Conservation (phyloP, 2,329 filamentous ascomycete genomes). For the Penicillium sp. region DNA sequence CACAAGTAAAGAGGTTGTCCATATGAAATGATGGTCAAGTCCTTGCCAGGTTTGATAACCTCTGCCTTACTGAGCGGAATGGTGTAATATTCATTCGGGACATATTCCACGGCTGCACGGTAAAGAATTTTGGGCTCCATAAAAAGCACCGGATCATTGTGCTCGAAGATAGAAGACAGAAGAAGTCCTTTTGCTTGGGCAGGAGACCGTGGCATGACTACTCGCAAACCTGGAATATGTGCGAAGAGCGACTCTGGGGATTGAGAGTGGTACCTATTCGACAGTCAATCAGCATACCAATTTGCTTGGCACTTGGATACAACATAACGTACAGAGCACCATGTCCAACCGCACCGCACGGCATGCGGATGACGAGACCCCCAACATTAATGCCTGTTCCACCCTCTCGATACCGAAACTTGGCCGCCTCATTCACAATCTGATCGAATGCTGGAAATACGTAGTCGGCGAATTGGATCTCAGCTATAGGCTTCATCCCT, state of each 20-base stretch:
- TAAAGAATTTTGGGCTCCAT: slow-evolving; percentile 95
- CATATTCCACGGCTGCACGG: slow-evolving; percentile 85
- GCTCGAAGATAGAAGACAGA: slow-evolving; percentile 68
- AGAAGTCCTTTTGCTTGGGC: slow-evolving; percentile 85
- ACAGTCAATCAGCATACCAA: neutral
- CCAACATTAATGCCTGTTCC: slow-evolving; percentile 66
- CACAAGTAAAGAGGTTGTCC: slow-evolving; percentile 87
- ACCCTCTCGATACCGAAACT: slow-evolving; percentile 75
- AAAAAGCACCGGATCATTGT: slow-evolving; percentile 84
- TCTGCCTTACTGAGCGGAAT: slow-evolving; percentile 84
- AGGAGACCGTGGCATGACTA: slow-evolving; percentile 82
- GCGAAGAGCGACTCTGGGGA: slow-evolving; percentile 85
- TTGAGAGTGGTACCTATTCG: slow-evolving; percentile 70
- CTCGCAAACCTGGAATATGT: slow-evolving; percentile 79
- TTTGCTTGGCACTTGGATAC: no score
- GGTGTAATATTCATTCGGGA: slow-evolving; percentile 76
- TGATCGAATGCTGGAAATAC: slow-evolving; percentile 92
- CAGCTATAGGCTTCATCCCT: slow-evolving; percentile 87
- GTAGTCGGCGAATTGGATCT: slow-evolving; percentile 96
- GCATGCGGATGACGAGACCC: slow-evolving; percentile 85
- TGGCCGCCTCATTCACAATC: slow-evolving; percentile 88
- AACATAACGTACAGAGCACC: slow-evolving; percentile 61
- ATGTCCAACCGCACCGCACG: slow-evolving; percentile 83
- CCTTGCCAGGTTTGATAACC: slow-evolving; percentile 72
- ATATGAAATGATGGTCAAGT: slow-evolving; percentile 83